Base-by-base conservation (phyloP, 2,329 filamentous ascomycete genomes). In the Talaromyces funiculosus region DNA sequence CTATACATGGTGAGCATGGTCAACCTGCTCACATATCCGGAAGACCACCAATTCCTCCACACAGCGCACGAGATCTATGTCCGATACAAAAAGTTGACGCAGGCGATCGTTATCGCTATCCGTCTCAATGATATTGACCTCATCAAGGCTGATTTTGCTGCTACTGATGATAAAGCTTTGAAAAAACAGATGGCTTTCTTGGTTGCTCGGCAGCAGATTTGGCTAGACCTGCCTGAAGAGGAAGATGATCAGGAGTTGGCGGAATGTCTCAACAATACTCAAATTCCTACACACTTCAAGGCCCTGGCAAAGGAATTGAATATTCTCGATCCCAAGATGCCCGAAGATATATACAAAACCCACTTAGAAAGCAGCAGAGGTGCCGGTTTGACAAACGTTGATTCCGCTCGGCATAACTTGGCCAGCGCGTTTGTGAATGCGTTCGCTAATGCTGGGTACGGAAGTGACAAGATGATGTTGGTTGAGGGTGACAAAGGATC, bases 1-100 rank as follows among this genome's bases (percentile, higher is more conserved):
- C 79, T 99, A 67, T 99, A 99, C 79, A 96, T 99, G 88, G 91
- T 96, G 68, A 96, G 91, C 81, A 97, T 97, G 90, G 94, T 99
- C 67, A 96, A 94, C 72, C 85, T 99, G 20, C 86, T 99, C 74
- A 97, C 94, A 58, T 97, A 96, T 72, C 94, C 94, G 45, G 94
- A 99, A 77, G 97, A 99, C 76, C 90, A 97, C 72, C 87, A 90
- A 69, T 97, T 99, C 78, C 87, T 99, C 62, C 88, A 86, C 65
- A 96, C 93, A 7, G 92, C 93, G 53, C 94, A 97, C 78, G 84
- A 88, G 65, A 95, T 99, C 72, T 99, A 99, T 79, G 88, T 92
- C 68, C 84, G 90, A 67, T 96, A 97, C 81, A 90, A 94, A 70
- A 91, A 97, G 73, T 87, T 92, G 67, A 89, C 93, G 3, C 92